Percentiles rank a stretch among this genome's conserved stretches.
Conservation (phyloP, 441 rosid genomes). For the Populus trichocarpa region DNA sequence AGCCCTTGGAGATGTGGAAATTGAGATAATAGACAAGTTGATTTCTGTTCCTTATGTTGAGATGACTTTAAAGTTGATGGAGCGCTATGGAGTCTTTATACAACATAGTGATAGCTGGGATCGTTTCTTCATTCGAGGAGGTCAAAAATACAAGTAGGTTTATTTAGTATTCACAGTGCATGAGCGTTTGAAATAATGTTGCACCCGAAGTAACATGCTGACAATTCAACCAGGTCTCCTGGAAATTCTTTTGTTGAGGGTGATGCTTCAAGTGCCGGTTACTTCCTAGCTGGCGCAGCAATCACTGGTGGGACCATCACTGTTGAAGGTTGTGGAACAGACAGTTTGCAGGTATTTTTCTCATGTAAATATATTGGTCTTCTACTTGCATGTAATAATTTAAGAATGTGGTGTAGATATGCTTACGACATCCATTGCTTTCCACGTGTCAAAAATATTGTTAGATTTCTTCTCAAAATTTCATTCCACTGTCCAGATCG, state of each 20-base stretch:
- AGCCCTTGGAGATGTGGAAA: conserved; percentile 87
- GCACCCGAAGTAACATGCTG: conserved; percentile 14
- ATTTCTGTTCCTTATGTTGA: conserved; percentile 94
- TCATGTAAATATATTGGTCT: background rate
- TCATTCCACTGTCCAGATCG: background rate
- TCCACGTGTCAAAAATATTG: background rate
- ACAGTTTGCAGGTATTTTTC: conserved; percentile 77
- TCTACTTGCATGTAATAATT: background rate
- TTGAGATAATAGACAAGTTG: conserved; percentile 81
- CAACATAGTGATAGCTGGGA: conserved; percentile 85
- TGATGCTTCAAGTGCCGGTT: conserved; percentile 99
- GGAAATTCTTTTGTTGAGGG: conserved; percentile 94
- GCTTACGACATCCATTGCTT: background rate
- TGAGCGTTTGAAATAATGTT: conserved; percentile 7
- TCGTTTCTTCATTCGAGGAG: conserved; percentile 69
- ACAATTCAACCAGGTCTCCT: conserved; percentile 60
- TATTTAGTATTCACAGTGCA: conserved; percentile 7
- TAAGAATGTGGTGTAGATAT: background rate
- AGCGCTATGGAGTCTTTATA: conserved; percentile 72
- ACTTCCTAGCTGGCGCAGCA: conserved; percentile 97
- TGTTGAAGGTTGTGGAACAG: conserved; percentile 95
- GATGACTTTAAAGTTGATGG: conserved; percentile 95
- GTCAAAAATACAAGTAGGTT: conserved; percentile 87
- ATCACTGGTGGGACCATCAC: conserved; percentile 92
- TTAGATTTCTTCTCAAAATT: background rate